These are phyloP conservation scores for Mycena pura DNA, from an alignment of 768 basidiomycete genomes.

Conservation along the genomic window DNA sequence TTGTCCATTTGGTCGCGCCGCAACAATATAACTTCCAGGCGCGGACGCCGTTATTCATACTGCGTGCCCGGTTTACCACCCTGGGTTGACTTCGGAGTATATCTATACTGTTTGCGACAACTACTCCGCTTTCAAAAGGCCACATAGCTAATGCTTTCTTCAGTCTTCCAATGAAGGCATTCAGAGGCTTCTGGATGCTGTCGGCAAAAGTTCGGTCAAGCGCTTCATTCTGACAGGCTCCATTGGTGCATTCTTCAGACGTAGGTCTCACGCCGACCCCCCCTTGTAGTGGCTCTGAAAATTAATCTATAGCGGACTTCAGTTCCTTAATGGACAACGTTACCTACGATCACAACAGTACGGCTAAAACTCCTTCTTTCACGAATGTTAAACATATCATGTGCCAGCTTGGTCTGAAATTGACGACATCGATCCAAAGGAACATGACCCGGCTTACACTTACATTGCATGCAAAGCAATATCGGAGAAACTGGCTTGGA, in stretches of 20 bases:
- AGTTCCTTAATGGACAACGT: neutral
- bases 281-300: too few species aligned
- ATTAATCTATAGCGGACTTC: constrained; percentile 14
- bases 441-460: constrained; percentile 1
- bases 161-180: constrained; percentile 36
- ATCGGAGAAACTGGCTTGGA: constrained; percentile 24
- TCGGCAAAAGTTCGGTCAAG: constrained; percentile 29
- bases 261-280: neutral
- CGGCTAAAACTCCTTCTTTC: neutral
- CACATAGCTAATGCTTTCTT: neutral
- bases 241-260: constrained; percentile 22
- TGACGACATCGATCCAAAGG: constrained; percentile 15
- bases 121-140: neutral
- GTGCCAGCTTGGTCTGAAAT: constrained; percentile 12
- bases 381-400: neutral
- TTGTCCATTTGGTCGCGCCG: neutral
- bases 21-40: neutral
- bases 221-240: constrained; percentile 33
- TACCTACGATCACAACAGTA: constrained; percentile 9
- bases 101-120: constrained; percentile 1
- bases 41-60: constrained; percentile 19
- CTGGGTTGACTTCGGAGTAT: neutral
- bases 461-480: constrained; percentile 18
- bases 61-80: constrained; percentile 16
- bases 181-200: constrained; percentile 34